Base-by-base conservation (phyloP, 225 moss, liverwort and hornwort genomes). In the Lunularia cruciata region DNA sequence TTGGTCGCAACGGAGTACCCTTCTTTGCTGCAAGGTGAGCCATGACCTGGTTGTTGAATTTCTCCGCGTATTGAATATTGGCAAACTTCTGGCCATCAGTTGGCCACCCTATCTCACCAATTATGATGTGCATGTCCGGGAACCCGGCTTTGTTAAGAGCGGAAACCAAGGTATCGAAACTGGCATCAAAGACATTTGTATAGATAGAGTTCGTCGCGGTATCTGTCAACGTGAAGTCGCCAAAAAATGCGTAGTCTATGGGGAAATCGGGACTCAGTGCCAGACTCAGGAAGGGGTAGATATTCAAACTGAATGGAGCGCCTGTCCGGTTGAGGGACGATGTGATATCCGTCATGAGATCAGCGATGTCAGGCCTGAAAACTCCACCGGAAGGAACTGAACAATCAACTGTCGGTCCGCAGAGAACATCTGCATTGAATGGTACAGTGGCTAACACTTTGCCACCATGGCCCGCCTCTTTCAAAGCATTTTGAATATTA, bases 61-160 rank as follows among this genome's bases (percentile, higher is more conserved):
- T 89, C 43, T 88, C 81, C 1, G 94, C 91, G 0, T 85, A 65
- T 0, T 67, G 63, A 0, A 71, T 57, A n/a, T 58, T 91, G 1
- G 94, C 94, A 16, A 26, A 83, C 4, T 2, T 0, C 32, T 87
- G 75, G 0, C 98, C 98, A 61, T 98, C 93, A 2, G 98, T 98
- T 0, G 98, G 98, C 98, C 98, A 98, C 10, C 98, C 98, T 7
- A 98, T 84, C 67, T 98, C 98, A 13, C 98, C 98, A 14, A 98
- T 84, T 2, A 77, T 76, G 1, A 98, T 83, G 12, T n/a, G 13
- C 93, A 98, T 88, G 6, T 79, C 53, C 0, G 93, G 86, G 51
- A 77, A 86, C 0, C 93, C 93, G 0, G 74, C 86, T 23, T 25
- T 74, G 0, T 63, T 82, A 68, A 98, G 60, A 0, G 98, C 89